Percentiles rank a stretch among this genome's conserved stretches.
phyloP scores from a whole-genome alignment of 495 filamentous ascomycete genomes.

The Neohortaea acidophila region DNA sequence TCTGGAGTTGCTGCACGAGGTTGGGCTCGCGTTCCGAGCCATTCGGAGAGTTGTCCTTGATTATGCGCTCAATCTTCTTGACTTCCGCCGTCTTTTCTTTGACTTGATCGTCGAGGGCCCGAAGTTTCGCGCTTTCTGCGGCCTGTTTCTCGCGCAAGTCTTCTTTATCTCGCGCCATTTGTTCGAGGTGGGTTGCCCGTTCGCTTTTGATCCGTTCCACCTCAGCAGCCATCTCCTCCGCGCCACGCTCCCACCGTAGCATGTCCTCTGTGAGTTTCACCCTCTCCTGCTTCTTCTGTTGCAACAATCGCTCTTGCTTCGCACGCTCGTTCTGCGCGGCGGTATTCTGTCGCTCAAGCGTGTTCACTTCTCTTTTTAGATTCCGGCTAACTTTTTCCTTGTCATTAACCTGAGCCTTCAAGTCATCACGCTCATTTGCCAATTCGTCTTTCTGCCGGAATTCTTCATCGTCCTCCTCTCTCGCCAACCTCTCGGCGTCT shows the following conservation, averaged over 20 bases:
- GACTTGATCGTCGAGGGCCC: conserved; percentile 45
- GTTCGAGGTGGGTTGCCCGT: conserved; percentile 31
- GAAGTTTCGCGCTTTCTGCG: conserved; percentile 39
- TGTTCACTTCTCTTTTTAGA: conserved; percentile 63
- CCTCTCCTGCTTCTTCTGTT: conserved; percentile 47
- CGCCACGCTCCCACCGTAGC: conserved; percentile 40
- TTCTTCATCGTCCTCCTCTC: conserved; percentile 59
- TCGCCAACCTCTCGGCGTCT: conserved; percentile 34
- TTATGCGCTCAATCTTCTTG: conserved; percentile 47
- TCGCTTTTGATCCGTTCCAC: conserved; percentile 35
- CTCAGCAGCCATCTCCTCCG: conserved; percentile 35
- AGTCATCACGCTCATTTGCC: conserved; percentile 50
- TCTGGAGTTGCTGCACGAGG: conserved; percentile 33
- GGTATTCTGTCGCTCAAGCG: conserved; percentile 66
- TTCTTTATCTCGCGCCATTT: conserved; percentile 32
- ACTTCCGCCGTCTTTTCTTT: conserved; percentile 45
- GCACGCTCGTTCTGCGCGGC: conserved; percentile 65
- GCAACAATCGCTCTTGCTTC: conserved; percentile 54
- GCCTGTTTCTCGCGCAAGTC: conserved; percentile 37
- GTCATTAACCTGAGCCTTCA: conserved; percentile 60
- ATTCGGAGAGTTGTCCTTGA: conserved; percentile 25
- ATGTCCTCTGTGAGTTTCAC: conserved; percentile 47
- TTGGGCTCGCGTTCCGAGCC: conserved; percentile 34
- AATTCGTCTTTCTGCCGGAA: conserved; percentile 44
- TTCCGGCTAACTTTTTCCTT: conserved; percentile 74